Conservation (phyloP, 441 rosid species). For the Populus tomentosa region DNA sequence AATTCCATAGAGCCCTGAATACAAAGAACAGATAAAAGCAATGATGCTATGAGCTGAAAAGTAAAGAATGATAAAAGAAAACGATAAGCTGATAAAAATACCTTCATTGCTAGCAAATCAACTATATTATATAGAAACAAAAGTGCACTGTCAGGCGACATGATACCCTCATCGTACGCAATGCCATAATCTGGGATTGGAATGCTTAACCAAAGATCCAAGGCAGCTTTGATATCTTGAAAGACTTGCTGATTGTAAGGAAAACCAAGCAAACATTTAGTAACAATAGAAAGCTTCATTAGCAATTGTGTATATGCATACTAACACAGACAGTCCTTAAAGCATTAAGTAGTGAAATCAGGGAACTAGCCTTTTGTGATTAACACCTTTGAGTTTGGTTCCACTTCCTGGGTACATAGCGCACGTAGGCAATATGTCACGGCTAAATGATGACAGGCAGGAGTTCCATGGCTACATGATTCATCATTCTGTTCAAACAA, state of each 20-base stretch:
- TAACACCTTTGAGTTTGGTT: slow-evolving; percentile 79
- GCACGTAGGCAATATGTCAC: slow-evolving; percentile 75
- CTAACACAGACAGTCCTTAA: not conserved
- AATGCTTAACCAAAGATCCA: slow-evolving; percentile 53
- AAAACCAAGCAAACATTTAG: slow-evolving; percentile 19
- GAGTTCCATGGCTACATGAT: slow-evolving; percentile 22
- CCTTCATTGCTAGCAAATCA: slow-evolving; percentile 79
- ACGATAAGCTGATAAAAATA: slow-evolving; percentile 24
- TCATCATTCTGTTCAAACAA: slow-evolving; percentile 35
- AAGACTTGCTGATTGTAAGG: slow-evolving; percentile 46
- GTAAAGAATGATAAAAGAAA: slow-evolving; percentile 2
- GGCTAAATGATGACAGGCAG: slow-evolving; percentile 50
- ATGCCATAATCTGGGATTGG: slow-evolving; percentile 32
- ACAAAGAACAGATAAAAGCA: slow-evolving; percentile 3
- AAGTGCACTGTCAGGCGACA: slow-evolving; percentile 42
- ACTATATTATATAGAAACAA: slow-evolving; percentile 53
- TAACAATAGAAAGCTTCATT: slow-evolving; percentile 5
- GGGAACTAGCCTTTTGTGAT: slow-evolving; percentile 31
- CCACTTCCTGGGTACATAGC: slow-evolving; percentile 65
- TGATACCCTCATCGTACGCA: slow-evolving; percentile 24
- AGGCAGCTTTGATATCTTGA: slow-evolving; percentile 57
- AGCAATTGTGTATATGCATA: not conserved
- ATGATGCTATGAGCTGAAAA: slow-evolving; percentile 9
- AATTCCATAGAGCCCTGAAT: slow-evolving; percentile 60
- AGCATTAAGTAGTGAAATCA: slow-evolving; percentile 21